Evolutionary conservation across 2,329 filamentous ascomycete genomes (phyloP), one percentile per base, ranked within the genome.

Genomic region (Arthrobotrys musiformis): DNA sequence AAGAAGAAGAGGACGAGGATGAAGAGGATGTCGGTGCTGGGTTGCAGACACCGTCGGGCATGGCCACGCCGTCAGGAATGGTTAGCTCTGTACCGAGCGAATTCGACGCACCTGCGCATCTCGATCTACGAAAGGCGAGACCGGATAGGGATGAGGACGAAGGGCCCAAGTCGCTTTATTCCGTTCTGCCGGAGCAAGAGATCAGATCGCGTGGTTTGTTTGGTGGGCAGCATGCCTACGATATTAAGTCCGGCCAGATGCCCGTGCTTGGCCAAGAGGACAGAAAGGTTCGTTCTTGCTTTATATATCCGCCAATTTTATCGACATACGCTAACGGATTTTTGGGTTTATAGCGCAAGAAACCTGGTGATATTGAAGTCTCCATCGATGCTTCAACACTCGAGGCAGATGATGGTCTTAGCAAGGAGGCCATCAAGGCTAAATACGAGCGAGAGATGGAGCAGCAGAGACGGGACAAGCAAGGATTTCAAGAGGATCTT

Each of bases 301-400:
- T 30, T 11, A n/a, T 30, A 6, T 11, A n/a, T 46, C 22, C n/a
- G 1, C 52, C 15, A 33, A 0, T 24, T 46, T 22, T 17, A 1
- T 11, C 35, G 5, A n/a, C 4, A n/a, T 22, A 30, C n/a, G 33
- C 60, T 35, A 37, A 63, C 42, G 13, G 22, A 26, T 37, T 17
- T 11, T 35, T 19, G 26, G n/a, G n/a, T n/a, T n/a, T 56, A 48
- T 22, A 81, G 85, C 89, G 93, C 81, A 99, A 98, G 89, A 97
- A 97, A 88, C 94, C 92, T 2, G 95, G 94, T 44, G 95, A 99
- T 83, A 89, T 99, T 24, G 95, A 99, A 80, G 91, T 98, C 28
- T 93, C 93, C 24, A 89, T 99, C 79, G 93, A 98, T 81, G 89
- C 93, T 4, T 94, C 98, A 82, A 88, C 91, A 40, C 84, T 99